Conservation (phyloP, 2,329 filamentous ascomycete species). For the Exophiala dermatitidis region DNA sequence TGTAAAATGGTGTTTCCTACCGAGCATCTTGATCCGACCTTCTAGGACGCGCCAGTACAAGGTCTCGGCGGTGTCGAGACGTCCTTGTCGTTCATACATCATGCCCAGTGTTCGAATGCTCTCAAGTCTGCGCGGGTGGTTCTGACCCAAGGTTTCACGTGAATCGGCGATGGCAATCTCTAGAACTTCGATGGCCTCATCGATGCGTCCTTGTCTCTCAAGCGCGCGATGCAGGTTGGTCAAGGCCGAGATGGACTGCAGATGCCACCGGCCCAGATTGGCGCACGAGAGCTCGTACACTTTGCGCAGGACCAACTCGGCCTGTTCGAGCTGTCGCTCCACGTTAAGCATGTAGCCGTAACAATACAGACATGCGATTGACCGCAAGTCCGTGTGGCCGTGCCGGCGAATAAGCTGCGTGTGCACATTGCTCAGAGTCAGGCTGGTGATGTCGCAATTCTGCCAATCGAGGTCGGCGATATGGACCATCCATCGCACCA, state of each 20-base stretch:
- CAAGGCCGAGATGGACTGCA: conserved; percentile 22
- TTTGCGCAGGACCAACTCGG: conserved; percentile 16
- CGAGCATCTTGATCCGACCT: conserved; percentile 23
- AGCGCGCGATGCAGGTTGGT: conserved; percentile 18
- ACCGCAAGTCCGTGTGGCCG: conserved; percentile 15
- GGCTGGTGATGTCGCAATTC: conserved; percentile 19
- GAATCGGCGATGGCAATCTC: conserved; percentile 19
- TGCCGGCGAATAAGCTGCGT: conserved; percentile 11
- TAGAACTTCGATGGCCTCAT: conserved; percentile 21
- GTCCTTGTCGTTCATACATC: conserved; percentile 10
- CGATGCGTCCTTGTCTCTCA: conserved; percentile 14
- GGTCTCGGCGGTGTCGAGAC: conserved; percentile 8
- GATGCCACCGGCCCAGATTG: conserved; percentile 14
- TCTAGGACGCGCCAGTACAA: conserved; percentile 23
- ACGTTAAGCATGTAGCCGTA: conserved; percentile 24
- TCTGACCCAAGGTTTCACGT: conserved; percentile 19
- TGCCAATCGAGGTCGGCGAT: conserved; percentile 15
- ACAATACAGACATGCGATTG: conserved; percentile 24
- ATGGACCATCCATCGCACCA: conserved; percentile 22
- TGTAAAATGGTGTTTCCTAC: conserved; percentile 20
- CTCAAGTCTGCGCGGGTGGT: conserved; percentile 23
- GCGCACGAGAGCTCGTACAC: conserved; percentile 17
- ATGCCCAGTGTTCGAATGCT: conserved; percentile 13
- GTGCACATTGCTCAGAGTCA: conserved; percentile 11
- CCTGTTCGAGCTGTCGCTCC: conserved; percentile 16